Evolutionary conservation across 164 flowering plant genomes (phyloP).

Genomic region (Vitis labrusca): DNA sequence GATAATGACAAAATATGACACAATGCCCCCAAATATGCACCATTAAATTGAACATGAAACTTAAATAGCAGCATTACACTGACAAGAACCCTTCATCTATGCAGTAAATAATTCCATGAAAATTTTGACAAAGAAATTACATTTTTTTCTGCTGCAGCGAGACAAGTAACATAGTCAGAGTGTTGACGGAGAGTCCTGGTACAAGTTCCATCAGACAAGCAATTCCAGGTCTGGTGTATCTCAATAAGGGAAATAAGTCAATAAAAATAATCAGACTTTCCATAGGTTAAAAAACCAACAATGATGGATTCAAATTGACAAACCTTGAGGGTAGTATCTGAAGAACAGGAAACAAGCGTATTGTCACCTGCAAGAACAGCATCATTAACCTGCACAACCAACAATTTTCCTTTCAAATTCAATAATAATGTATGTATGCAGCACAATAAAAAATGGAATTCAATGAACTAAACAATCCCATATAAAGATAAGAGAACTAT

Average conservation of each 20-base stretch:
- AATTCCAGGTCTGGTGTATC: conserved; percentile 73
- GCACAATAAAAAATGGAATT: neutral
- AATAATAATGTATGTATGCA: neutral
- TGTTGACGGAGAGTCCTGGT: conserved; percentile 84
- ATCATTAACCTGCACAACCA: conserved; percentile 84
- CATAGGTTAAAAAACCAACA: conserved; percentile 8
- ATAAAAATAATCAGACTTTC: conserved; percentile 6
- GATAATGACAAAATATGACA: conserved; percentile 15
- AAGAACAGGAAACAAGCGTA: conserved; percentile 92
- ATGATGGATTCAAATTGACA: neutral
- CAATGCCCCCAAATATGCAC: neutral
- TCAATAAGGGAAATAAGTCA: conserved; percentile 5
- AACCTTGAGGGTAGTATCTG: conserved; percentile 95
- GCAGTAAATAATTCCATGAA: conserved; percentile 7
- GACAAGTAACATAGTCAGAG: conserved; percentile 95
- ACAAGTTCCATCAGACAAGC: conserved; percentile 81
- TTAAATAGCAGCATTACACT: conserved; percentile 1
- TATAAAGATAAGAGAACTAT: neutral
- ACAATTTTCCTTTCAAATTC: neutral
- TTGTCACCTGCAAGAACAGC: conserved; percentile 73
- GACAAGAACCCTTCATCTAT: conserved; percentile 23
- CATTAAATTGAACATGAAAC: conserved; percentile 5
- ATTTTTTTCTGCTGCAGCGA: conserved; percentile 83
- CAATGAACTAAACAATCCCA: neutral
- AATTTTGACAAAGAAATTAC: conserved; percentile 51